These are phyloP conservation scores for Lizanozyma gosingica DNA, from an alignment of 1,139 yeast genomes.

Conservation along the genomic window DNA sequence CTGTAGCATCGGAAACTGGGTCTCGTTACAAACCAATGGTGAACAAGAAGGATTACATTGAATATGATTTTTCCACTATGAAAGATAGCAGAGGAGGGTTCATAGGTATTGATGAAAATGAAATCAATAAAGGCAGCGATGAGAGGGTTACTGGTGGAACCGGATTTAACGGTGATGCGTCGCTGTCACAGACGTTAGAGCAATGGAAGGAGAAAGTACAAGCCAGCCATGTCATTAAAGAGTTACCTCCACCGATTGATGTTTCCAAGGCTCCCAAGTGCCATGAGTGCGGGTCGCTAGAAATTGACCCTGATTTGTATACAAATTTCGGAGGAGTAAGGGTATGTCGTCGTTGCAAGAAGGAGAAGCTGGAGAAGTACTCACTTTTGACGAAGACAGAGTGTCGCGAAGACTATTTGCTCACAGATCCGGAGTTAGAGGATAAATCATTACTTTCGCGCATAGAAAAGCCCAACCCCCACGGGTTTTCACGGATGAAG, in stretches of 20 bases:
- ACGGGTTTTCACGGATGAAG: conserved; percentile 91
- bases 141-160: background rate
- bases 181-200: background rate
- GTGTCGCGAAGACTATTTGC: conserved; percentile 81
- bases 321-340: conserved; percentile 56
- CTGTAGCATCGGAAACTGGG: conserved; percentile 2
- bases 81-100: conserved; percentile 86
- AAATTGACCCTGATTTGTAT: conserved; percentile 65
- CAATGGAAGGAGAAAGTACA: background rate
- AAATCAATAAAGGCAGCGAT: conserved; percentile 5
- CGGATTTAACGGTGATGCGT: conserved; percentile 1
- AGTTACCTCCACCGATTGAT: conserved; percentile 64
- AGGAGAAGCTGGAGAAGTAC: conserved; percentile 74
- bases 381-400: conserved; percentile 91
- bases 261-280: conserved; percentile 69
- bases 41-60: conserved; percentile 67
- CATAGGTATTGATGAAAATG: conserved; percentile 39
- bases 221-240: conserved; percentile 27
- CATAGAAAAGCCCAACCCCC: conserved; percentile 90
- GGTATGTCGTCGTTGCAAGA: conserved; percentile 75
- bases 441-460: conserved; percentile 64
- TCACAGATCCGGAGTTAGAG: conserved; percentile 86
- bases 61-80: conserved; percentile 86
- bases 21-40: conserved; percentile 28
- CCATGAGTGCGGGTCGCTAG: conserved; percentile 69